Conservation (phyloP, 1,284 basidiomycete genomes). For the Ganoderma lingzhi region DNA sequence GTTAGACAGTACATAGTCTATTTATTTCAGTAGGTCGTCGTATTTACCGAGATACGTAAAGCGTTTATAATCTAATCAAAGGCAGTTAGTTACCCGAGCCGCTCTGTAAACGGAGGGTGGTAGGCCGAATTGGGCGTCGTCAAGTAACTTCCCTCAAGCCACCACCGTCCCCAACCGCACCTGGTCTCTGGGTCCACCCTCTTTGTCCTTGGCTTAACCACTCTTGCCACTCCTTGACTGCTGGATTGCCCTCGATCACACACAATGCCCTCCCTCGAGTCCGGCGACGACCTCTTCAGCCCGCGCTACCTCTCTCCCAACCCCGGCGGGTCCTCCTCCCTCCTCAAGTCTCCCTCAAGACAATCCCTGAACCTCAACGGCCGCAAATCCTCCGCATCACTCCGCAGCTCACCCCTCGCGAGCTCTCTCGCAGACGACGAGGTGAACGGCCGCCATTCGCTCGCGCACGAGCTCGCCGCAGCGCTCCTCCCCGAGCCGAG, state of each 20-base stretch:
- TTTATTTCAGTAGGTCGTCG: not conserved
- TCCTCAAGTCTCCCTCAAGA: conserved; percentile 58
- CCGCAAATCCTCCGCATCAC: conserved; percentile 53
- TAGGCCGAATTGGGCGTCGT: conserved; percentile 26
- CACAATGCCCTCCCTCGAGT: conserved; percentile 30
- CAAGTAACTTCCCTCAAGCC: conserved; percentile 32
- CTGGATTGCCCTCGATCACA: not conserved
- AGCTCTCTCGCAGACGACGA: conserved; percentile 49
- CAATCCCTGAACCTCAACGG: conserved; percentile 48
- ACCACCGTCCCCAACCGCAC: conserved; percentile 23
- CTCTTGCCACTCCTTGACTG: conserved; percentile 4
- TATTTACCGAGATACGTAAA: not conserved
- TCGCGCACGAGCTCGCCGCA: conserved; percentile 84
- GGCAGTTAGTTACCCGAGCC: not conserved
- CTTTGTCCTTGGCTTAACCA: conserved; percentile 14
- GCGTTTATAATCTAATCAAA: not conserved
- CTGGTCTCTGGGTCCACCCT: not conserved
- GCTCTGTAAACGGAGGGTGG: conserved; percentile 15
- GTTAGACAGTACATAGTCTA: not conserved
- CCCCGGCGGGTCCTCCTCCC: conserved; percentile 30
- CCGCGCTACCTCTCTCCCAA: conserved; percentile 36
- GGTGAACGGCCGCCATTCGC: conserved; percentile 65
- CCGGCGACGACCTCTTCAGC: conserved; percentile 37
- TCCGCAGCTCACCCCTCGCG: conserved; percentile 51
- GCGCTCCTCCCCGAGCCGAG: conserved; percentile 86